phyloP scores from a whole-genome alignment of 1,284 basidiomycete genomes.

The Ceratobasidium sp. region DNA sequence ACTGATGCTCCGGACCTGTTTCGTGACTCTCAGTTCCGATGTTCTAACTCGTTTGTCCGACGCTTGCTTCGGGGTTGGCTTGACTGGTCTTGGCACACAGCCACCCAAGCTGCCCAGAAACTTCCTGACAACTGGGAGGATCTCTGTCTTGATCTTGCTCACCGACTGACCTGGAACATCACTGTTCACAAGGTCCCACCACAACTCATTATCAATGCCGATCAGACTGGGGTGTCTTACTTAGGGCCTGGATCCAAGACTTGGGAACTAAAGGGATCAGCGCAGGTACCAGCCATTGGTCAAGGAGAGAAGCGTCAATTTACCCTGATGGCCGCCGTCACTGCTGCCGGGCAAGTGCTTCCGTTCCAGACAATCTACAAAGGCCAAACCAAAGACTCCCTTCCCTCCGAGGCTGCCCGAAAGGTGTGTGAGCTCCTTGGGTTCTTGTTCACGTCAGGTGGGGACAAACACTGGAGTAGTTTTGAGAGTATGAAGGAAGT shows the following conservation, averaged over 20 bases:
- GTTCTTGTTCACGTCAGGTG: constrained; percentile 6
- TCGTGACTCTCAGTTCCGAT: background rate
- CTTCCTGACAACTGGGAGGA: constrained; percentile 23
- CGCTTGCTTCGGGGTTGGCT: constrained; percentile 6
- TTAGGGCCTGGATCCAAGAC: constrained; percentile 1
- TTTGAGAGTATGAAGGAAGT: constrained; percentile 19
- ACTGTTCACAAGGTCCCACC: background rate
- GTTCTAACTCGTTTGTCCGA: constrained; percentile 11
- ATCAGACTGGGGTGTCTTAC: constrained; percentile 13
- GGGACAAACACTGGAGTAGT: constrained; percentile 30
- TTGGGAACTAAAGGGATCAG: constrained; percentile 5
- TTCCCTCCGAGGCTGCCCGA: background rate
- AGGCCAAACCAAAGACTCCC: background rate
- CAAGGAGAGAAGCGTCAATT: constrained; percentile 28
- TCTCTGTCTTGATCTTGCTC: constrained; percentile 16
- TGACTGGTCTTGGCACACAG: constrained; percentile 27
- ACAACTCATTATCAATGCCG: constrained; percentile 12
- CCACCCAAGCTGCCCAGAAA: constrained; percentile 41
- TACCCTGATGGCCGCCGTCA: constrained; percentile 17
- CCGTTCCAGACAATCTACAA: constrained; percentile 20
- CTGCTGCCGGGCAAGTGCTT: background rate
- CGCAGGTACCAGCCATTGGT: constrained; percentile 6
- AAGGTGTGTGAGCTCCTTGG: background rate
- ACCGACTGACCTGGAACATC: constrained; percentile 22
- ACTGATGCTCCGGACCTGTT: constrained; percentile 15